Evolutionary conservation across 306 rosid genomes (phyloP), one percentile per base, ranked within the genome.

Genomic region (Trifolium pratense): DNA sequence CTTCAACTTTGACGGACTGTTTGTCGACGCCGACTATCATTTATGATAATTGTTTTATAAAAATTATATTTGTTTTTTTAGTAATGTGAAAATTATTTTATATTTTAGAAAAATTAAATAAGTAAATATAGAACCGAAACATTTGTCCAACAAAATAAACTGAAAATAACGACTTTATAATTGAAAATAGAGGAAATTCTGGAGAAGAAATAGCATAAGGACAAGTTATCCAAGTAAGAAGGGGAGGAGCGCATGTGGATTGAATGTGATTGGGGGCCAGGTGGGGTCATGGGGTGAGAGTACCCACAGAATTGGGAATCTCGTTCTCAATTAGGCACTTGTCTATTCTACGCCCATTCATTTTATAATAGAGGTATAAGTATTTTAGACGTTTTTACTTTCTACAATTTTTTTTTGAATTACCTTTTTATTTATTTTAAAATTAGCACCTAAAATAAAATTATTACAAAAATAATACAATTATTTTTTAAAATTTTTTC

Each of bases 261-360:
- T 32, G 74, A 10, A 52, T 9, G 11, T 14, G 66, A 39, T 4
- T 36, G 46, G 58, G 37, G 15, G 7, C 9, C 29, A 11, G 16
- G 57, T 26, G 26, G 56, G 67, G 76, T 40, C 40, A 42, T 7
- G 55, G 25, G 16, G 9, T 26, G 32, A 13, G 57, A 45, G 70
- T 59, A 32, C 40, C 49, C 60, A 46, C 42, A 17, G 48, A 73
- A 73, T 17, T 48, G 36, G 78, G 79, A 75, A 75, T 32, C 74
- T 69, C 18, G 4, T 6, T 51, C 32, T 51, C 5, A 2, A 69
- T 51, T 61, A 12, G 56, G 0, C 25, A 21, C 29, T 63, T 75
- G 32, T 29, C 32, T 29, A 29, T 29, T 51, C 56, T 61, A 63
- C 71, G 3, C 61, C 29, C 32, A 55, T 56, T 56, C 61, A 52